Evolutionary conservation across 345 rosid genomes (phyloP), one percentile per base, ranked within the genome.

Genomic region (Lagerstroemia speciosa): DNA sequence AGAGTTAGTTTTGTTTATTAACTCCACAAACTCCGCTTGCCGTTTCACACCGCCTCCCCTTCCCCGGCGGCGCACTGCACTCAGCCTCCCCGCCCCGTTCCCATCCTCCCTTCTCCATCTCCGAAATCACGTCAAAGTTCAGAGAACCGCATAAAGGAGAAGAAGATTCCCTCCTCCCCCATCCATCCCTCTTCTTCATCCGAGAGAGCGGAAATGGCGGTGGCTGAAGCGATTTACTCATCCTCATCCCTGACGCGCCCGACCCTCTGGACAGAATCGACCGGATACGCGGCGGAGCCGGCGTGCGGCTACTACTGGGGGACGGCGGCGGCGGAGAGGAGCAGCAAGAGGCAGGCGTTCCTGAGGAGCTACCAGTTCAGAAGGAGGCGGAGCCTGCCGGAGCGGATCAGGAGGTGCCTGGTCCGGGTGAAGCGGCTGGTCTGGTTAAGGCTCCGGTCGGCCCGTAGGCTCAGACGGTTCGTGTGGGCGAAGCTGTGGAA

Each of bases 331-430:
- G 34, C 70, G 36, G 62, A 16, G 76, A 63, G 74, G 45, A 65
- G 69, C 65, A 57, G 61, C 69, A 89, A 89, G 88, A 79, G 98
- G 67, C 94, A 87, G 76, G 34, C 86, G 67, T 92, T 92, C 66
- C 68, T 89, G 52, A 84, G 89, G 62, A 92, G 94, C 79, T 88
- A 92, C 72, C 94, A 87, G 62, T 92, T 92, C 81, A 74, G 87
- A 27, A 78, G 91, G 57, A 89, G 87, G 74, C 76, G 71, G 75
- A 82, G 85, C 53, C 50, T 89, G 30, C 14, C 75, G 0, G 89
- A 92, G 77, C 81, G 72, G 77, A 78, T 92, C 32, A 82, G 74
- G 78, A 62, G 62, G 64, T 84, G 86, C 26, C 71, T 89, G 46
- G 68, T 63, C 29, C 69, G 80, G 75, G 84, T 68, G 40, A 89